These are phyloP conservation scores for Pilaira anomala DNA, from an alignment of 192 early-diverging fungal species.

Conservation along the genomic window DNA sequence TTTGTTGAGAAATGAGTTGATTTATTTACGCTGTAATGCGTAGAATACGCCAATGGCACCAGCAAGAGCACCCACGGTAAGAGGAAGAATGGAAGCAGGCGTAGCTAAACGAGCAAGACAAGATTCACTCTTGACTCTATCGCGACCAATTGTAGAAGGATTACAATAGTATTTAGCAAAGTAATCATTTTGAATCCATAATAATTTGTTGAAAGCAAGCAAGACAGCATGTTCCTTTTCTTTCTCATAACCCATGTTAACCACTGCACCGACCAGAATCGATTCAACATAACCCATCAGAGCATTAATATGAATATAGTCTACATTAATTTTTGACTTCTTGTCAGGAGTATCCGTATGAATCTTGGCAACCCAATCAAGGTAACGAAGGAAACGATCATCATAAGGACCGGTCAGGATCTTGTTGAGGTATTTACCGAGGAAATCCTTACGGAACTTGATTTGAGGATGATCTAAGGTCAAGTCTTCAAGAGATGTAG, in stretches of 20 bases:
- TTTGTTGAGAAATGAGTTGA: background rate
- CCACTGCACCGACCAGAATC: constrained; percentile 50
- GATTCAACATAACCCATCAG: constrained; percentile 66
- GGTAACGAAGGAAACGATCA: constrained; percentile 62
- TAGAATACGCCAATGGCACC: constrained; percentile 12
- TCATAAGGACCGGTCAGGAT: constrained; percentile 51
- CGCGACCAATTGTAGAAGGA: background rate
- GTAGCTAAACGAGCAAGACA: background rate
- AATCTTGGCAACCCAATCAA: constrained; percentile 79
- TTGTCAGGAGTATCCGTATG: constrained; percentile 73
- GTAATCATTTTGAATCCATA: constrained; percentile 85
- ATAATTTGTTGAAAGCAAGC: constrained; percentile 73
- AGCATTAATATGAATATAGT: constrained; percentile 79
- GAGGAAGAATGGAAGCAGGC: constrained; percentile 11
- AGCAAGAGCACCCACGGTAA: constrained; percentile 15
- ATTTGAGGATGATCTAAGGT: constrained; percentile 65
- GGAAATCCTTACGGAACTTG: constrained; percentile 76
- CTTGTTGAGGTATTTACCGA: constrained; percentile 68
- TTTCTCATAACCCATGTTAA: constrained; percentile 50
- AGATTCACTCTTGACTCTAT: background rate
- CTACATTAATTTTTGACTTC: constrained; percentile 76
- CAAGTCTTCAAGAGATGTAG: constrained; percentile 42
- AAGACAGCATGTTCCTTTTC: constrained; percentile 54
- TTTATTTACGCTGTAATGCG: background rate
- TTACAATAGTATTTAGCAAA: constrained; percentile 73